phyloP scores from a whole-genome alignment of 176 grass and related monocot genomes.

The Oryza officinalis region DNA sequence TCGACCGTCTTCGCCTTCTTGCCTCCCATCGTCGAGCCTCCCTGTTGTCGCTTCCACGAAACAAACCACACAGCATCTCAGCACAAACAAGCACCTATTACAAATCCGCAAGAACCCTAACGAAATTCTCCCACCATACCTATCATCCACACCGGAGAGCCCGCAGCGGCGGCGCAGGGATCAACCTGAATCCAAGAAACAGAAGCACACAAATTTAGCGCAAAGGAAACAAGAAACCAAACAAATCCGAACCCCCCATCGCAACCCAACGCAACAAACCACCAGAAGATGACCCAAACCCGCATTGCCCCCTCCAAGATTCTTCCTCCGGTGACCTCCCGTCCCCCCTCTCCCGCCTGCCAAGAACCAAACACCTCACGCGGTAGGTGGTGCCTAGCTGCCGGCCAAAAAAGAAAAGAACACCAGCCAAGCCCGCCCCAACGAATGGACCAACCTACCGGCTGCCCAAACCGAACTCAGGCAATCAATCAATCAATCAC shows the following conservation, averaged over 20 bases:
- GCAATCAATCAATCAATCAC: neutral
- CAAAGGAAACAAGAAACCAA: neutral
- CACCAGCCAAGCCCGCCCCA: neutral
- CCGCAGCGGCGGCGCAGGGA: neutral
- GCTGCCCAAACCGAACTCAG: conserved; percentile 15
- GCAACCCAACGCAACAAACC: neutral
- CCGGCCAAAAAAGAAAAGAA: neutral
- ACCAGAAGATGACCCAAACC: conserved; percentile 13
- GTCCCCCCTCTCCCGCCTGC: neutral
- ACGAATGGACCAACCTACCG: conserved; percentile 28
- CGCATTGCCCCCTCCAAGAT: conserved; percentile 35
- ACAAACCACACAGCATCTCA: conserved; percentile 12
- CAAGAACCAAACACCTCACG: conserved; percentile 23
- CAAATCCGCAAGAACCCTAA: neutral
- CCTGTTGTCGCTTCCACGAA: conserved; percentile 8
- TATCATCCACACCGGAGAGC: neutral
- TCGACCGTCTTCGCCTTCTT: conserved; percentile 30
- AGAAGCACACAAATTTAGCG: neutral
- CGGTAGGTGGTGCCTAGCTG: conserved; percentile 28
- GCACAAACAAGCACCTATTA: neutral
- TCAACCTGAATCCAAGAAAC: conserved; percentile 24
- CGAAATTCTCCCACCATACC: conserved; percentile 2
- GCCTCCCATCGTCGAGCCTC: conserved; percentile 1
- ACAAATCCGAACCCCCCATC: neutral
- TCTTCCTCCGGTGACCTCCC: neutral